Evolutionary conservation across 306 rosid genomes (phyloP).

Genomic region (Senna tora): DNA sequence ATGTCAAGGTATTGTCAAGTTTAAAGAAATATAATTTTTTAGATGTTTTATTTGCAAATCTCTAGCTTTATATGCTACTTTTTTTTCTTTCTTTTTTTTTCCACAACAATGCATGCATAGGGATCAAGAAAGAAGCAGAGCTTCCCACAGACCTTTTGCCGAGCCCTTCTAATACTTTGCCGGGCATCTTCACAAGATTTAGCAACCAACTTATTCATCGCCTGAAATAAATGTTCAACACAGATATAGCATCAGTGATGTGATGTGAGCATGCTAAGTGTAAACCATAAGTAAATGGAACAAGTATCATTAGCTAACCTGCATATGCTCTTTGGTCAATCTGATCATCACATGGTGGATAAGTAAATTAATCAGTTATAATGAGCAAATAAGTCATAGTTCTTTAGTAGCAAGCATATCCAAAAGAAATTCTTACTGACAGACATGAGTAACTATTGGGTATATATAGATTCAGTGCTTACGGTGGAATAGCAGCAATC

Average conservation of each 20-base stretch:
- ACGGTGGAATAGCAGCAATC: constrained; percentile 95
- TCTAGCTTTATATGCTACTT: not conserved
- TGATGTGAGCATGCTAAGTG: not conserved
- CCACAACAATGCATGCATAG: not conserved
- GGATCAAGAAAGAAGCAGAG: constrained; percentile 19
- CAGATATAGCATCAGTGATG: constrained; percentile 17
- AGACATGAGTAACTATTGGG: constrained; percentile 25
- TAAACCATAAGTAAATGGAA: constrained; percentile 22
- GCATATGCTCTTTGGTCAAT: constrained; percentile 92
- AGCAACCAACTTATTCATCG: constrained; percentile 72
- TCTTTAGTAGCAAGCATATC: constrained; percentile 29
- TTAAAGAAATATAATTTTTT: not conserved
- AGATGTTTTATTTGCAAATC: not conserved
- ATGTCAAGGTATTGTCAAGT: not conserved
- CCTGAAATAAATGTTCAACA: constrained; percentile 52
- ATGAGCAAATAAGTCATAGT: constrained; percentile 10
- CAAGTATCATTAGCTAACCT: constrained; percentile 50
- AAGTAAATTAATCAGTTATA: constrained; percentile 37
- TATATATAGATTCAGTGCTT: constrained; percentile 44
- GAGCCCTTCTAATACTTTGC: constrained; percentile 84
- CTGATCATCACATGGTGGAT: constrained; percentile 51
- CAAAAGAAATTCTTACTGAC: constrained; percentile 30
- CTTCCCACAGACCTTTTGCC: constrained; percentile 75
- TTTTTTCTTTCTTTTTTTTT: no score
- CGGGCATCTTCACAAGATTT: constrained; percentile 88